Base-by-base conservation (phyloP, 306 rosid genomes). In the Lathyrus tuberosus region DNA sequence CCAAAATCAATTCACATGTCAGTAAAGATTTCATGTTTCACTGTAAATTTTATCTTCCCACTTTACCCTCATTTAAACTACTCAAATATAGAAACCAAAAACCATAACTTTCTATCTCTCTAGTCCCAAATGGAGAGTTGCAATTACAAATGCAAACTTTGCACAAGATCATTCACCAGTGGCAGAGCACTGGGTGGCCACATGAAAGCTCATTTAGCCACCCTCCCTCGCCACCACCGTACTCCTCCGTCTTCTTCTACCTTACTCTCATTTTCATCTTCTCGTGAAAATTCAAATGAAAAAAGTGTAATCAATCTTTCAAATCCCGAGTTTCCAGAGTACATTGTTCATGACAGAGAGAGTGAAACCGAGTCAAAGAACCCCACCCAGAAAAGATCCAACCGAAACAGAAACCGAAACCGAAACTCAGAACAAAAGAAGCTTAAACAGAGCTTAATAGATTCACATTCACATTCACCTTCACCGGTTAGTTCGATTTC, bases 131-230 rank as follows among this genome's bases (percentile, higher is more conserved):
- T 87, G 96, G 96, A 86, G 81, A 82, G 74, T 70, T 91, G 87
- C 90, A 85, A 79, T 70, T 91, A 89, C 90, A 85, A 79, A 83
- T 92, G 98, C 88, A 92, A 84, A 82, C 95, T 92, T 37, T 89
- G 96, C 76, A 71, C 82, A 0, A 83, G 87, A 22, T 37, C 68
- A 12, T 92, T 92, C 76, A 26, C 70, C 43, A 89, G 82, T 88
- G 95, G 95, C 71, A 86, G 80, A 88, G 95, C 95, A 14, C 74
- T 89, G 5, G 96, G 95, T 75, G 92, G 95, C 35, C 96, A 86
- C 83, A 90, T 90, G 97, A 90, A 88, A 72, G 88, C 88, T 58
- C 98, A 92, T 75, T 73, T 89, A 24, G 73, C 89, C 49, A 61
- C 83, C 0, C 84, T 54, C 61, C 37, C 5, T 49, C 13, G 14